phyloP scores from a whole-genome alignment of 139 green algal species.

The Micractinium conductrix region DNA sequence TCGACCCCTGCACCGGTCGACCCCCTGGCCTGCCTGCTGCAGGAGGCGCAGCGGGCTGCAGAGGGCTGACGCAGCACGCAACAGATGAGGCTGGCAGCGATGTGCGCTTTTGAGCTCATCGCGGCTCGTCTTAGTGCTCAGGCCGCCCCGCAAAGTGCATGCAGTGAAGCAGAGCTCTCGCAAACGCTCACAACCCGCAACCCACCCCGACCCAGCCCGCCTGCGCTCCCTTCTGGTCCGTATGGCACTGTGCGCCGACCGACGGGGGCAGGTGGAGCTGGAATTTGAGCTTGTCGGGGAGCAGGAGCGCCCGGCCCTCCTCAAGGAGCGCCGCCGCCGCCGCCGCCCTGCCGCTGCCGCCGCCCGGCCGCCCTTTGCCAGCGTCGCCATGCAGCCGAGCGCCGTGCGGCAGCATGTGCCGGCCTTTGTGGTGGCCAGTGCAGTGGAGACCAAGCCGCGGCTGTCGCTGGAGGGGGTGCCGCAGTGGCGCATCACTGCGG shows the following conservation, averaged over 20 bases:
- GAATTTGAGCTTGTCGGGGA: conserved; percentile 25
- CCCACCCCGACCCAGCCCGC: background rate
- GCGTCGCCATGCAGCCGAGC: conserved; percentile 26
- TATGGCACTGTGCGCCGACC: background rate
- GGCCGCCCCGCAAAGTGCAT: too few relatives aligned
- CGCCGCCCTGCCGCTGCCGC: background rate
- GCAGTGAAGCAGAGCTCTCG: background rate
- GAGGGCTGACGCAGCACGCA: too few relatives aligned
- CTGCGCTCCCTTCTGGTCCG: too few relatives aligned
- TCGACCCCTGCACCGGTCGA: too few relatives aligned
- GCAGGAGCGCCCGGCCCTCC: background rate
- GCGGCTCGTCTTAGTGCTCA: too few relatives aligned
- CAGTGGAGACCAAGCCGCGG: conserved; percentile 6
- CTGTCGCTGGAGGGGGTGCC: conserved; percentile 37
- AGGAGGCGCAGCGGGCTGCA: too few relatives aligned
- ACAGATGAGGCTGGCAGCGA: too few relatives aligned
- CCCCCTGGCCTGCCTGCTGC: too few relatives aligned
- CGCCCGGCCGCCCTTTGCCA: conserved; percentile 25
- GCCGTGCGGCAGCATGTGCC: background rate
- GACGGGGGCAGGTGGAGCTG: background rate
- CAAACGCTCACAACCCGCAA: too few relatives aligned
- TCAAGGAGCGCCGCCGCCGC: background rate
- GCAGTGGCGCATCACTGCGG: conserved; percentile 69
- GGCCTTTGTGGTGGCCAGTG: conserved; percentile 41
- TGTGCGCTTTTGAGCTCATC: too few relatives aligned